A percentile compares a stretch with the other conserved stretches of the same genome.
These are phyloP conservation scores for Aspergillus baeticus DNA, from an alignment of 495 filamentous ascomycete genomes.

Conservation along the genomic window DNA sequence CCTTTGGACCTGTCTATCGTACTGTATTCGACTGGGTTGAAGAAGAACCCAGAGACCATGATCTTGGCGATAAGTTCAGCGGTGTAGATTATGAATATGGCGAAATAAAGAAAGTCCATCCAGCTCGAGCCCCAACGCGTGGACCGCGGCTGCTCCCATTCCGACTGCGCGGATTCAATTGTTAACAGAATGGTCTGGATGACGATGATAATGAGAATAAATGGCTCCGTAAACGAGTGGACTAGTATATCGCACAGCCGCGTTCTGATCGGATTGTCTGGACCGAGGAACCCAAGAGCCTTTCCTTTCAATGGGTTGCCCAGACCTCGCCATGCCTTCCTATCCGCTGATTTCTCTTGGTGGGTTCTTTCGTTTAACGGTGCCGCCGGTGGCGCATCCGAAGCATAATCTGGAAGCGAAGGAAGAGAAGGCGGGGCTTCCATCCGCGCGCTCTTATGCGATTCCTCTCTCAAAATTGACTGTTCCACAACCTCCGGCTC, in stretches of 20 bases:
- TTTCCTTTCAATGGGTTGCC: conserved; percentile 86
- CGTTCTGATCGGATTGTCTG: conserved; percentile 70
- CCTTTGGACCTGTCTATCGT: conserved; percentile 72
- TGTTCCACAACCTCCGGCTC: conserved; percentile 79
- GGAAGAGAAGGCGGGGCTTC: conserved; percentile 59
- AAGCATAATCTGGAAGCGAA: conserved; percentile 50
- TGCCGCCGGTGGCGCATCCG: conserved; percentile 50
- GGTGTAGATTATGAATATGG: conserved; percentile 87
- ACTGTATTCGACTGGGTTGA: conserved; percentile 84
- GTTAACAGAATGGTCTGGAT: conserved; percentile 84
- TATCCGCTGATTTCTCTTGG: conserved; percentile 43
- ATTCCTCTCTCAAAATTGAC: conserved; percentile 66
- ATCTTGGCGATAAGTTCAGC: conserved; percentile 77
- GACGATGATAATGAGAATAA: conserved; percentile 84
- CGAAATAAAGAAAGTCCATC: conserved; percentile 79
- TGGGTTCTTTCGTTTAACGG: conserved; percentile 28
- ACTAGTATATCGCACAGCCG: conserved; percentile 85
- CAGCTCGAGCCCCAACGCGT: conserved; percentile 61
- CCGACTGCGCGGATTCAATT: conserved; percentile 71
- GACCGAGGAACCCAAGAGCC: conserved; percentile 79
- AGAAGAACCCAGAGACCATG: conserved; percentile 87
- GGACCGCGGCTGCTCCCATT: conserved; percentile 52
- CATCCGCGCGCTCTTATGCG: conserved; percentile 48
- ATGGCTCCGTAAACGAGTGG: conserved; percentile 80
- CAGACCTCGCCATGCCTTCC: conserved; percentile 43